A percentile compares a stretch with the other conserved stretches of the same genome.
Conservation (phyloP, 1,284 basidiomycete species). For the Sporisorium scitamineum region DNA sequence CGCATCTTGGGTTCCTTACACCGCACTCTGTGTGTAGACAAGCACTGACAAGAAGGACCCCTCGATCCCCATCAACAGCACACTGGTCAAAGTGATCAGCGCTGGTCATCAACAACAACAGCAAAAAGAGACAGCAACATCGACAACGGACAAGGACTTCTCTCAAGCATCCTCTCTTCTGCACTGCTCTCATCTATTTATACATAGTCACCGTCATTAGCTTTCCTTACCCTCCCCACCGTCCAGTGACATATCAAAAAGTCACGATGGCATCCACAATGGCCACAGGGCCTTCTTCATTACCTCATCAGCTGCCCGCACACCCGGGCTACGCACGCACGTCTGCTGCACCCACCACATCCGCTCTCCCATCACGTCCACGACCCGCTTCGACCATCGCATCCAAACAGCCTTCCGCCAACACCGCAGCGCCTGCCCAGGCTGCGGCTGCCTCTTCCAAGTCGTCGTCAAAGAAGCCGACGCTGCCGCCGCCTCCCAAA, state of each 20-base stretch:
- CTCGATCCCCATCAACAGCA: neutral
- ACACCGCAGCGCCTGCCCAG: neutral
- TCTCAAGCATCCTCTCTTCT: neutral
- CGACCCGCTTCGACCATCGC: slow-evolving; percentile 32
- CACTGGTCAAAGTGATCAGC: neutral
- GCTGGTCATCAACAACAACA: neutral
- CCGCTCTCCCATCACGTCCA: slow-evolving; percentile 26
- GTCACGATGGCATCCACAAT: slow-evolving; percentile 35
- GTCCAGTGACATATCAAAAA: neutral
- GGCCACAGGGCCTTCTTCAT: slow-evolving; percentile 31
- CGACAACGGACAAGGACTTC: neutral
- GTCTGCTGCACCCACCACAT: slow-evolving; percentile 15
- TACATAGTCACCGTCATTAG: neutral
- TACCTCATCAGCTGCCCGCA: slow-evolving; percentile 32
- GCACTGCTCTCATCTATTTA: too few relatives aligned
- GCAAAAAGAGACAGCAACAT: neutral
- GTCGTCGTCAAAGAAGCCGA: slow-evolving; percentile 52
- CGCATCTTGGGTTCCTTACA: too few relatives aligned
- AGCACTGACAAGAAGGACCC: neutral
- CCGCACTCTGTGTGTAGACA: neutral
- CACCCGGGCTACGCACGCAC: slow-evolving; percentile 39
- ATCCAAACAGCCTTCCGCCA: slow-evolving; percentile 13
- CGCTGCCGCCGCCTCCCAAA: slow-evolving; percentile 60
- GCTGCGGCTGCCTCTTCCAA: slow-evolving; percentile 23
- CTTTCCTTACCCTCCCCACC: neutral